Percentiles rank a stretch among this genome's conserved stretches.
These are phyloP conservation scores for Rhodotorula kratochvilovae DNA, from an alignment of 768 basidiomycete species.

Conservation along the genomic window DNA sequence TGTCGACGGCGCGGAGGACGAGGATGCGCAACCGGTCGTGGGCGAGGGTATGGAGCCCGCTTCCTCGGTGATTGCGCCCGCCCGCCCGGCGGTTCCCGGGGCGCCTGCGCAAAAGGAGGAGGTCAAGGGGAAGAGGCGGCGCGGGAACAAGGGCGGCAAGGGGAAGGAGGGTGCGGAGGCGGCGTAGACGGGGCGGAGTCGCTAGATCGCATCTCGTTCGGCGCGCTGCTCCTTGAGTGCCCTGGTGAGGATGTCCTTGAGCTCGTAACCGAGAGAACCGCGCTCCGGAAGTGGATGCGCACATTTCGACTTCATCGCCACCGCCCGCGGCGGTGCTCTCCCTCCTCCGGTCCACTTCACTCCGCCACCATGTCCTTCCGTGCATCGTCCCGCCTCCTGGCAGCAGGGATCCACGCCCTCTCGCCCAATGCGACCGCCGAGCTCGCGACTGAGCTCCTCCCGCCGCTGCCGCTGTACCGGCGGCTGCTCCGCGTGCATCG, in stretches of 20 bases:
- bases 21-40: too few relatives aligned
- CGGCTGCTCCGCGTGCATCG: conserved; percentile 72
- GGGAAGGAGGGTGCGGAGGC: not conserved
- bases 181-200: not conserved
- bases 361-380: conserved; percentile 15
- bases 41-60: not conserved
- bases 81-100: not conserved
- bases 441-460: conserved; percentile 30
- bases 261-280: not conserved
- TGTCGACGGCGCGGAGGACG: not conserved
- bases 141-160: not conserved
- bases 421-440: conserved; percentile 7
- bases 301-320: not conserved
- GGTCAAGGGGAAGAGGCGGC: conserved; percentile 13
- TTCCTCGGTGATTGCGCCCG: not conserved
- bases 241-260: not conserved
- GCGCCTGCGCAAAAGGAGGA: not conserved
- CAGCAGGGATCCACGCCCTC: conserved; percentile 1
- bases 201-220: not conserved
- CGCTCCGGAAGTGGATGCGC: not conserved
- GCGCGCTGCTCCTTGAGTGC: too few relatives aligned
- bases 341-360: not conserved
- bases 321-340: not conserved
- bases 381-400: not conserved
- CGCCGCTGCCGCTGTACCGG: conserved; percentile 58